Percentiles rank a stretch among this genome's conserved stretches.
These are phyloP conservation scores for Calonectria pseudoturangicola DNA, from an alignment of 2,329 filamentous ascomycete genomes.

Conservation along the genomic window DNA sequence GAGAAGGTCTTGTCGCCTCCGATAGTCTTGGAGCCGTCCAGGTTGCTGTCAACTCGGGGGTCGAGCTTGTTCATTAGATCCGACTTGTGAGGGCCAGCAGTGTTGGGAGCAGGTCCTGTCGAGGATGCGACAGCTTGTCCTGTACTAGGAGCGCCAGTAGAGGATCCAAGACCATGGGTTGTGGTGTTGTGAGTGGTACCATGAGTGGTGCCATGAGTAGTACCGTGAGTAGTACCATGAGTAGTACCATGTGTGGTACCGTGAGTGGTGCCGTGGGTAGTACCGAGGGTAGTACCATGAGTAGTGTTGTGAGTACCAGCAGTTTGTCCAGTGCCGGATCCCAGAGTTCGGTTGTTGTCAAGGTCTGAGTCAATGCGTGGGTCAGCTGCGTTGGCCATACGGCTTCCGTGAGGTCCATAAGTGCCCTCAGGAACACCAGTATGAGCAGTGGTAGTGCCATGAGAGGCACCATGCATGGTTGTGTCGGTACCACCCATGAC, in stretches of 20 bases:
- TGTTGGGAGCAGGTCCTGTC: slow-evolving; percentile 56
- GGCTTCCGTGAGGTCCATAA: slow-evolving; percentile 66
- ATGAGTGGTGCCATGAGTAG: slow-evolving; percentile 30
- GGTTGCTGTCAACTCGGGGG: slow-evolving; percentile 72
- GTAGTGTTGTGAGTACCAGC: slow-evolving; percentile 40
- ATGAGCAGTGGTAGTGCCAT: neutral
- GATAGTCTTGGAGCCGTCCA: slow-evolving; percentile 65
- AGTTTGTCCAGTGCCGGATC: slow-evolving; percentile 44
- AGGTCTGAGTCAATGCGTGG: slow-evolving; percentile 73
- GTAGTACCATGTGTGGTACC: slow-evolving; percentile 39
- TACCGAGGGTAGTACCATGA: slow-evolving; percentile 44
- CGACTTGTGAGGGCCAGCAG: slow-evolving; percentile 68
- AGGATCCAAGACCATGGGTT: slow-evolving; percentile 9
- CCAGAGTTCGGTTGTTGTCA: slow-evolving; percentile 60
- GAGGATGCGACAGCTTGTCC: neutral
- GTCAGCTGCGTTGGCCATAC: slow-evolving; percentile 70
- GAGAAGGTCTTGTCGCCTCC: slow-evolving; percentile 71
- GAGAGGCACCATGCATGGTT: neutral
- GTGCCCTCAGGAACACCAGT: slow-evolving; percentile 48
- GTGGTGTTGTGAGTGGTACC: slow-evolving; percentile 24
- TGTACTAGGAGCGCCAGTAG: neutral
- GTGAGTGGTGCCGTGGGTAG: slow-evolving; percentile 45
- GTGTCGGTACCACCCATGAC: slow-evolving; percentile 2
- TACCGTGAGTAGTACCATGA: slow-evolving; percentile 39
- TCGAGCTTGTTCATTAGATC: slow-evolving; percentile 71